Percentiles rank a stretch among this genome's conserved stretches.
phyloP scores from a whole-genome alignment of 2,329 filamentous ascomycete genomes.

The Dothistroma septosporum region DNA sequence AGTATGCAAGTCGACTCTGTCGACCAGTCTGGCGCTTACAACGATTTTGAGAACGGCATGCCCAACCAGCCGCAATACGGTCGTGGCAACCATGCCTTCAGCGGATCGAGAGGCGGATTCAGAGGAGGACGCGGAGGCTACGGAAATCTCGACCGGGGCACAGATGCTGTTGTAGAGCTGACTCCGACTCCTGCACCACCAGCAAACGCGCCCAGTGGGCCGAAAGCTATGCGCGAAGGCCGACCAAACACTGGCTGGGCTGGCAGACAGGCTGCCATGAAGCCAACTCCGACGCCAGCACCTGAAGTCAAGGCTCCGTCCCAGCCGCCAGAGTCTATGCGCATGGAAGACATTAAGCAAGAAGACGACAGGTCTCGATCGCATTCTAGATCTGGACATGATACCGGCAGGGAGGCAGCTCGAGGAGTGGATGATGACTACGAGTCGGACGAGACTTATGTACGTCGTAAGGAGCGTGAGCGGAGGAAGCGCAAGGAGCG shows the following conservation, averaged over 20 bases:
- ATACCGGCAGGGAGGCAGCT: constrained; percentile 46
- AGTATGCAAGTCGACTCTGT: constrained; percentile 5
- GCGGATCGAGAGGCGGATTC: constrained; percentile 48
- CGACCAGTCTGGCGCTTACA: constrained; percentile 24
- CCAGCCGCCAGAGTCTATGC: constrained; percentile 10
- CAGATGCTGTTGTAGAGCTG: constrained; percentile 26
- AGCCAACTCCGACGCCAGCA: constrained; percentile 20
- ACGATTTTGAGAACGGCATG: constrained; percentile 16
- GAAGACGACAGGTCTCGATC: constrained; percentile 22
- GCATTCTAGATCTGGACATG: constrained; percentile 43
- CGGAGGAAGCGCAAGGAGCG: constrained; percentile 25
- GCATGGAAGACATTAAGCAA: constrained; percentile 9
- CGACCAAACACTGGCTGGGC: constrained; percentile 75
- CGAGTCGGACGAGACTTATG: constrained; percentile 41
- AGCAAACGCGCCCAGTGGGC: constrained; percentile 72
- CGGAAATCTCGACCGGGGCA: constrained; percentile 24
- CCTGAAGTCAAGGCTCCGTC: constrained; percentile 15
- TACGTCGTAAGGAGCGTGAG: constrained; percentile 36
- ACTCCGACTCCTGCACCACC: constrained; percentile 33
- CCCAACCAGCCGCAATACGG: constrained; percentile 19
- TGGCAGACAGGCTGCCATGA: constrained; percentile 49
- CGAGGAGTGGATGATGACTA: constrained; percentile 46
- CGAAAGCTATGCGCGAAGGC: constrained; percentile 89
- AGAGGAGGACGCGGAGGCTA: constrained; percentile 40
- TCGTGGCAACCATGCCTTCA: constrained; percentile 24